Evolutionary conservation across 305 asterid genomes (phyloP).

Genomic region (Plantago coronopus): DNA sequence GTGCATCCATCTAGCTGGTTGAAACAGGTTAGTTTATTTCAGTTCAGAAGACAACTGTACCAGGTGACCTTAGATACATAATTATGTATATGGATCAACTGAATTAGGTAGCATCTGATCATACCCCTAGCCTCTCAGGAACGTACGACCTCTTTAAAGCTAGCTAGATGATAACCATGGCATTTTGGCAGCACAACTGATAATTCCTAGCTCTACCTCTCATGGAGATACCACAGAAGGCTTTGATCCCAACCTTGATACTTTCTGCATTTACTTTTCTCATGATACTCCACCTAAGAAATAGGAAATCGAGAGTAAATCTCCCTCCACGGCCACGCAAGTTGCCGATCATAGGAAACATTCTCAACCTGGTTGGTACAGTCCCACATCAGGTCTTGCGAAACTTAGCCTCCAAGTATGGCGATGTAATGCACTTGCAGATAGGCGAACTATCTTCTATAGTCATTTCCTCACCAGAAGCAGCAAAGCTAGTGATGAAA

Average conservation of each 20-base stretch:
- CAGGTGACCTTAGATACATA: too few relatives aligned
- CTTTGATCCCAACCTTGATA: neutral
- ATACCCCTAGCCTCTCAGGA: neutral
- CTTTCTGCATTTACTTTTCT: neutral
- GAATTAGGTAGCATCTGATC: neutral
- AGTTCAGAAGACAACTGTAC: too few relatives aligned
- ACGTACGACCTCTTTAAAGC: too few relatives aligned
- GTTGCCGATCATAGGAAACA: constrained; percentile 32
- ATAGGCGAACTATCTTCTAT: constrained; percentile 27
- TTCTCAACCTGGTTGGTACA: constrained; percentile 27
- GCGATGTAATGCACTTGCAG: constrained; percentile 30
- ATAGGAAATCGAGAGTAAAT: neutral
- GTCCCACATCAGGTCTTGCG: constrained; percentile 24
- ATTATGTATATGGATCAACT: neutral
- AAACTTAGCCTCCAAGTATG: constrained; percentile 20
- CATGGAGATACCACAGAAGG: constrained; percentile 5
- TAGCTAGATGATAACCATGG: too few relatives aligned
- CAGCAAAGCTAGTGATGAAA: constrained; percentile 29
- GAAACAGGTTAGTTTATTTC: too few relatives aligned
- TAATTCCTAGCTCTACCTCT: neutral
- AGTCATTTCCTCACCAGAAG: constrained; percentile 29
- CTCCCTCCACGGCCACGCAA: constrained; percentile 44
- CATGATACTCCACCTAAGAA: neutral
- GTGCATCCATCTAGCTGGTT: too few relatives aligned
- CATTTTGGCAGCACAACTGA: neutral